These are phyloP conservation scores for Epichloe hybrida DNA, from an alignment of 2,329 filamentous ascomycete species.

Conservation along the genomic window DNA sequence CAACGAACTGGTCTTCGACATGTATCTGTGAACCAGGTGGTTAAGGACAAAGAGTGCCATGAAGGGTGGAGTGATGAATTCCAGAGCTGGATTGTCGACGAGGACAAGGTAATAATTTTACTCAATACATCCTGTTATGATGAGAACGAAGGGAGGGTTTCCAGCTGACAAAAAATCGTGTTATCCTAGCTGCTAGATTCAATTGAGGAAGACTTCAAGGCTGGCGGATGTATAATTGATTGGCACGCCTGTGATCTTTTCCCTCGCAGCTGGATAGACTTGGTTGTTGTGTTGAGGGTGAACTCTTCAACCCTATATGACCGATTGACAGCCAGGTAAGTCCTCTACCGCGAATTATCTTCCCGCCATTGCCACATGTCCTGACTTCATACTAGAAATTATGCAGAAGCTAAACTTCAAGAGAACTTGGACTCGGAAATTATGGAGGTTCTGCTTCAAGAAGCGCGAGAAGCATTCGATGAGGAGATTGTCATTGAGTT, in stretches of 20 bases:
- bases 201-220: slow-evolving; percentile 66
- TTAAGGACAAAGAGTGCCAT: slow-evolving; percentile 77
- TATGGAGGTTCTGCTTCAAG: slow-evolving; percentile 85
- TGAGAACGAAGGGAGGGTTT: neutral
- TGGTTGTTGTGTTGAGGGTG: slow-evolving; percentile 81
- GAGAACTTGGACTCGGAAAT: slow-evolving; percentile 97
- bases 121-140: neutral
- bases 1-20: slow-evolving; percentile 66
- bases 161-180: slow-evolving; percentile 7
- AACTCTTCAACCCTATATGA: slow-evolving; percentile 75
- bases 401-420: slow-evolving; percentile 75
- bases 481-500: slow-evolving; percentile 82
- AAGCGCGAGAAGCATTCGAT: slow-evolving; percentile 77
- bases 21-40: slow-evolving; percentile 77
- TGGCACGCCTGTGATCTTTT: slow-evolving; percentile 98
- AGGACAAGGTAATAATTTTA: slow-evolving; percentile 63
- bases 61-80: slow-evolving; percentile 79
- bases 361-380: neutral
- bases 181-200: slow-evolving; percentile 60
- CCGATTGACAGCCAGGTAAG: slow-evolving; percentile 58
- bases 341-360: neutral
- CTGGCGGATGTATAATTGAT: slow-evolving; percentile 81
- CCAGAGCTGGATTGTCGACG: slow-evolving; percentile 85
- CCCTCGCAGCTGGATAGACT: slow-evolving; percentile 83
- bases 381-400: slow-evolving; percentile 41